phyloP scores from a whole-genome alignment of 805 yeast genomes.

The Wickerhamomyces chambardii region DNA sequence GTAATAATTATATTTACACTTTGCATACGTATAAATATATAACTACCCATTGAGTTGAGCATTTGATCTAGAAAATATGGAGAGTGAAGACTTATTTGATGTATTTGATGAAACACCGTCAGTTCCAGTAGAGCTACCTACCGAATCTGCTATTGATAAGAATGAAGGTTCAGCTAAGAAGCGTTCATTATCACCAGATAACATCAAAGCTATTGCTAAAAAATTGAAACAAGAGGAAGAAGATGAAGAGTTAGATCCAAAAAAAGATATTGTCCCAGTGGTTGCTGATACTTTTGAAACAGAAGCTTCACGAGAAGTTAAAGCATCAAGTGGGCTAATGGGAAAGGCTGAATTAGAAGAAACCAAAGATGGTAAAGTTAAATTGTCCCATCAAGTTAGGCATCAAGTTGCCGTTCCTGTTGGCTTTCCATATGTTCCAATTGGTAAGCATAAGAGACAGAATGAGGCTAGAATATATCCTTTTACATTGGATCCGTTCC shows the following conservation, averaged over 20 bases:
- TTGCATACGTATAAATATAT: too few species aligned
- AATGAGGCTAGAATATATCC: constrained; percentile 88
- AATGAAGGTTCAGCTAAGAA: constrained; percentile 16
- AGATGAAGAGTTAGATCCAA: constrained; percentile 24
- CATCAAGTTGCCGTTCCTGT: constrained; percentile 98
- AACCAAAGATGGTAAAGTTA: constrained; percentile 42
- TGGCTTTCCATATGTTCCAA: constrained; percentile 79
- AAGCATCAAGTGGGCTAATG: constrained; percentile 68
- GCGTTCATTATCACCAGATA: constrained; percentile 14
- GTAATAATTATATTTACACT: too few species aligned
- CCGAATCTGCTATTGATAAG: constrained; percentile 1
- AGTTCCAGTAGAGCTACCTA: constrained; percentile 7
- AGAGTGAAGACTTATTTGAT: constrained; percentile 45
- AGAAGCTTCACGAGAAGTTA: constrained; percentile 83
- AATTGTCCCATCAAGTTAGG: constrained; percentile 86
- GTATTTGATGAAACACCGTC: constrained; percentile 52
- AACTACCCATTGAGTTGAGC: too few species aligned
- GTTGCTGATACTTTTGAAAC: constrained; percentile 84
- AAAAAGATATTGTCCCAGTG: constrained; percentile 50
- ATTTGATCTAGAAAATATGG: constrained; percentile 2
- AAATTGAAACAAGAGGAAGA: constrained; percentile 19
- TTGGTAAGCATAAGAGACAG: constrained; percentile 73
- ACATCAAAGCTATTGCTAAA: constrained; percentile 9
- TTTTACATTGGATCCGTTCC: constrained; percentile 92
- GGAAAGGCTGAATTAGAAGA: constrained; percentile 22